These are phyloP conservation scores for Ophiostoma angusticollis DNA, from an alignment of 2,329 filamentous ascomycete species.

Conservation along the genomic window DNA sequence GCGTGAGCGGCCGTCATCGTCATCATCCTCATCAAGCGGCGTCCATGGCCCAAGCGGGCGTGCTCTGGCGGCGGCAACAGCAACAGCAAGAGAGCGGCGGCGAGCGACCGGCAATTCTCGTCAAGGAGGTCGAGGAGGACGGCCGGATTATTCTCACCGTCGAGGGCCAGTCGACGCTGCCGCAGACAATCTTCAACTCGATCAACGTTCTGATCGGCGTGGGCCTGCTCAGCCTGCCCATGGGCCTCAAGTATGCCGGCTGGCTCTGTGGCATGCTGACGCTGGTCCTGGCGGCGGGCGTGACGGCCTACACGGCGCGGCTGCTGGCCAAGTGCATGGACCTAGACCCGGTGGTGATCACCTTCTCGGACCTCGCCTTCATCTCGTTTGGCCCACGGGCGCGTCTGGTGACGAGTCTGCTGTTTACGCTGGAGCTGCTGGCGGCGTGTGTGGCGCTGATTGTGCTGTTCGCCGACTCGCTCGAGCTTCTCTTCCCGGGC, in stretches of 20 bases:
- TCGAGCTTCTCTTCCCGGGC: constrained; percentile 64
- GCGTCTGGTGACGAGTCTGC: constrained; percentile 65
- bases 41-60: constrained; percentile 38
- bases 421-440: constrained; percentile 80
- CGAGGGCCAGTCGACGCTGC: constrained; percentile 86
- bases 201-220: constrained; percentile 89
- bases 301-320: constrained; percentile 77
- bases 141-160: constrained; percentile 74
- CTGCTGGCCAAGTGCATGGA: constrained; percentile 81
- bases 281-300: constrained; percentile 57
- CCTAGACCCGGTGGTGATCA: constrained; percentile 72
- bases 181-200: constrained; percentile 92
- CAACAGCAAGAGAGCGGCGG: constrained; percentile 30
- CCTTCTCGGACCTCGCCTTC: constrained; percentile 86
- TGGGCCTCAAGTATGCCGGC: constrained; percentile 76
- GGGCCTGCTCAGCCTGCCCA: constrained; percentile 74
- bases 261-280: constrained; percentile 75
- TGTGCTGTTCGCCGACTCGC: constrained; percentile 85
- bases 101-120: constrained; percentile 62
- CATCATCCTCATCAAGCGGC: constrained; percentile 12
- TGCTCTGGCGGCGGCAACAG: constrained; percentile 41
- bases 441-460: constrained; percentile 82
- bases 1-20: constrained; percentile 1
- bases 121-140: constrained; percentile 80
- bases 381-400: constrained; percentile 78